phyloP scores from a whole-genome alignment of 2,329 filamentous ascomycete genomes.

The Sporothrix globosa region DNA sequence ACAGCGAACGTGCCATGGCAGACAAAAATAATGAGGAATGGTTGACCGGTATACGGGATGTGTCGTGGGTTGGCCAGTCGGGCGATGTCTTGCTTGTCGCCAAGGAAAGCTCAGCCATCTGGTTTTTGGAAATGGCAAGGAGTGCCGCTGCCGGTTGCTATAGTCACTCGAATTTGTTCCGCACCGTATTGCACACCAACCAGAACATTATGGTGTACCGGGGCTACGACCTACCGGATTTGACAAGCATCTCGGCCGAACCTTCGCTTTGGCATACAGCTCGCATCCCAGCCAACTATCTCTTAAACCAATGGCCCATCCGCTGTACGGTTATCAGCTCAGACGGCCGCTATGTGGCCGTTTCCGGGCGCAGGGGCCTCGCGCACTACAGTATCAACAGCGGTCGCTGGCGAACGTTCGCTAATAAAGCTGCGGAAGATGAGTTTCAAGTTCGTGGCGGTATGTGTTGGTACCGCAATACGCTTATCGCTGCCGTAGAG shows the following conservation, averaged over 20 bases:
- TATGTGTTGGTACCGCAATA: constrained; percentile 98
- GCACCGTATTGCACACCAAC: constrained; percentile 86
- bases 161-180: constrained; percentile 84
- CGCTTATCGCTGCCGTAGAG: constrained; percentile 92
- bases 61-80: constrained; percentile 84
- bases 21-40: constrained; percentile 75
- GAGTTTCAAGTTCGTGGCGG: constrained; percentile 91
- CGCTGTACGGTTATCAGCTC: constrained; percentile 82
- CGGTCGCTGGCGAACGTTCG: constrained; percentile 93
- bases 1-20: constrained; percentile 65
- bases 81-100: constrained; percentile 80
- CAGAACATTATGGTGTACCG: constrained; percentile 89
- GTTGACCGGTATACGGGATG: constrained; percentile 77
- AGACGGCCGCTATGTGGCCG: constrained; percentile 90
- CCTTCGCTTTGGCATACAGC: constrained; percentile 94
- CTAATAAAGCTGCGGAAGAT: constrained; percentile 77
- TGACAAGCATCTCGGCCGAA: constrained; percentile 89
- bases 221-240: constrained; percentile 86
- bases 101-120: constrained; percentile 74
- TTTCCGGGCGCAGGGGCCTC: constrained; percentile 89
- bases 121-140: constrained; percentile 87
- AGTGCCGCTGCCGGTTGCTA: constrained; percentile 93
- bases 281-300: constrained; percentile 80
- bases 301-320: constrained; percentile 93
- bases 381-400: constrained; percentile 96